phyloP scores from a whole-genome alignment of 768 basidiomycete genomes.

The Russula sp. region DNA sequence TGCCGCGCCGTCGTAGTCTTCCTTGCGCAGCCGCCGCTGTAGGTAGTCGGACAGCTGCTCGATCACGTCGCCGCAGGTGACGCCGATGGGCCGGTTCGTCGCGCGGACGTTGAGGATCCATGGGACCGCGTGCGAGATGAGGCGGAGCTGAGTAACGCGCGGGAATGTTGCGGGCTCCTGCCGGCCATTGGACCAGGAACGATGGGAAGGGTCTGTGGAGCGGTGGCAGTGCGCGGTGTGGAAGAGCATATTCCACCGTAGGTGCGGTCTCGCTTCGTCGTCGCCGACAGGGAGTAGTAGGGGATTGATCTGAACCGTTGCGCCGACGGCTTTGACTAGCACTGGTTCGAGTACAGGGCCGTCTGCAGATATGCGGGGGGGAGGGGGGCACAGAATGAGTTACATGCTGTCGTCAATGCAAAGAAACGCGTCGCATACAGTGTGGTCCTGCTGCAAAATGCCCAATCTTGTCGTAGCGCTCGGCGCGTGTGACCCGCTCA shows the following conservation, averaged over 20 bases:
- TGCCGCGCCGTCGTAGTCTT: constrained; percentile 45
- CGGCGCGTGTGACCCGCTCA: constrained; percentile 29
- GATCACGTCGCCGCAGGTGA: constrained; percentile 63
- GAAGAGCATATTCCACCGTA: constrained; percentile 76
- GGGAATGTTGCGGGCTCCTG: constrained; percentile 61
- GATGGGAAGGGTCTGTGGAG: constrained; percentile 50
- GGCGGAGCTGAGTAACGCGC: constrained; percentile 44
- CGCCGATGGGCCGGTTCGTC: constrained; percentile 40
- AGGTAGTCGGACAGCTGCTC: constrained; percentile 48
- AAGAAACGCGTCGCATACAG: constrained; percentile 33
- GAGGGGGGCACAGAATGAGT: neutral
- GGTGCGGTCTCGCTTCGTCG: constrained; percentile 42
- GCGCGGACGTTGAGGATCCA: constrained; percentile 51
- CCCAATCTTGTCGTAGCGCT: constrained; percentile 32
- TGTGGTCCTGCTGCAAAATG: constrained; percentile 38
- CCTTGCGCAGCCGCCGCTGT: constrained; percentile 43
- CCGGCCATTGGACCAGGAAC: constrained; percentile 65
- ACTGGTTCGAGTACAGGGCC: constrained; percentile 67
- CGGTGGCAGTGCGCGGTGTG: constrained; percentile 53
- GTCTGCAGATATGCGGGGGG: constrained; percentile 35
- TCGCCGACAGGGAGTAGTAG: constrained; percentile 44
- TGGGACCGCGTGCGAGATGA: constrained; percentile 50
- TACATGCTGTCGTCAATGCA: constrained; percentile 7
- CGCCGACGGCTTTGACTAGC: constrained; percentile 44
- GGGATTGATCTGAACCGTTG: constrained; percentile 51